Conservation (phyloP, 441 rosid genomes). For the Gossypium gossypioides region DNA sequence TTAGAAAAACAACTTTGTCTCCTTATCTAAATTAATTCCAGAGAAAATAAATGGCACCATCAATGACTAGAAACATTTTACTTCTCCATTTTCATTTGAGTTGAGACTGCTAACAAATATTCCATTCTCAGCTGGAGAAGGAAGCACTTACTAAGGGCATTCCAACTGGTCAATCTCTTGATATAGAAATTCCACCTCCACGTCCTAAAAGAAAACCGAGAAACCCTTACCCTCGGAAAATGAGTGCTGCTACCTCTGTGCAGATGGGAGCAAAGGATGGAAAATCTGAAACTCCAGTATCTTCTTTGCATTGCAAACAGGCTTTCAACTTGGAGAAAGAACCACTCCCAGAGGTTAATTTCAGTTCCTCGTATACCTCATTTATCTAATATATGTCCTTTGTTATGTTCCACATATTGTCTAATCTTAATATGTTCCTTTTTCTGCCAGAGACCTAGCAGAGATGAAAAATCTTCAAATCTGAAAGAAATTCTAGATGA, state of each 20-base stretch:
- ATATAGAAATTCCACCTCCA: conserved; percentile 93
- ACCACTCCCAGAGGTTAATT: conserved; percentile 51
- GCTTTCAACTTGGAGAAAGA: conserved; percentile 56
- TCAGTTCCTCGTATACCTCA: conserved; percentile 3
- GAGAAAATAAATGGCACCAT: conserved; percentile 2
- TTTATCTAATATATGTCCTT: conserved; percentile 6
- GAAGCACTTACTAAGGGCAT: conserved; percentile 83
- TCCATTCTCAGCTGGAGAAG: conserved; percentile 73
- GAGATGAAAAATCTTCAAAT: conserved; percentile 35
- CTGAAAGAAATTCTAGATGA: conserved; percentile 51
- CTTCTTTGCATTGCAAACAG: conserved; percentile 40
- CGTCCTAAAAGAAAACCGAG: conserved; percentile 92
- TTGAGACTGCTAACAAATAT: conserved; percentile 10
- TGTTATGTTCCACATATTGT: conserved; percentile 2
- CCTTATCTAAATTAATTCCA: not conserved
- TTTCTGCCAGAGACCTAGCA: conserved; percentile 35
- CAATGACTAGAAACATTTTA: not conserved
- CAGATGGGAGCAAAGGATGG: conserved; percentile 51
- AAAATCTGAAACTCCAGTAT: conserved; percentile 31
- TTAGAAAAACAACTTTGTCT: not conserved
- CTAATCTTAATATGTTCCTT: conserved; percentile 9
- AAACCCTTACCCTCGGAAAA: conserved; percentile 92
- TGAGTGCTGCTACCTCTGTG: conserved; percentile 32
- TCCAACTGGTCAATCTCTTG: conserved; percentile 63
- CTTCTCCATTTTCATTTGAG: conserved; percentile 4